Evolutionary conservation across 352 stramenopile species (phyloP).

Genomic region (Stephanocyclus meneghinianus): DNA sequence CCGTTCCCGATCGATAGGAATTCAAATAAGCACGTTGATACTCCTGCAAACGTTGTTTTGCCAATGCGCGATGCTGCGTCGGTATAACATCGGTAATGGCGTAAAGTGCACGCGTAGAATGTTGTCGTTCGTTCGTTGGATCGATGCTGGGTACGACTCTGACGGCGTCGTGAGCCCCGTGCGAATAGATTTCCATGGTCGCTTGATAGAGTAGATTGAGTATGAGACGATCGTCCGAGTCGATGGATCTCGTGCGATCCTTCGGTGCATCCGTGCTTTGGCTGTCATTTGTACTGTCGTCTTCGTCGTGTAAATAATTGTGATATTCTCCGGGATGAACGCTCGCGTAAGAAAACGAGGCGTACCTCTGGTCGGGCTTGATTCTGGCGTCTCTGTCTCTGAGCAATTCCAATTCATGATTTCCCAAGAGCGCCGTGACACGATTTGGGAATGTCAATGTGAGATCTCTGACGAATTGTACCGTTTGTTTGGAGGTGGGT

Average conservation of each 20-base stretch:
- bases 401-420: conserved; percentile 72
- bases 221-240: conserved; percentile 56
- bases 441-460: conserved; percentile 54
- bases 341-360: conserved; percentile 55
- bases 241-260: conserved; percentile 22
- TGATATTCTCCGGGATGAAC: conserved; percentile 67
- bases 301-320: conserved; percentile 47
- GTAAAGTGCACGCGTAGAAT: conserved; percentile 32
- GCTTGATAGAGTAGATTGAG: conserved; percentile 61
- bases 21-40: conserved; percentile 61
- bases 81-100: conserved; percentile 57
- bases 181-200: conserved; percentile 60
- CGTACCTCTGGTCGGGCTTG: conserved; percentile 25
- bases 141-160: conserved; percentile 31
- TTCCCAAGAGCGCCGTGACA: conserved; percentile 62
- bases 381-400: conserved; percentile 51
- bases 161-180: conserved; percentile 42
- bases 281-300: too few relatives aligned
- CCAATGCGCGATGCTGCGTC: conserved; percentile 45
- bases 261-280: too few relatives aligned
- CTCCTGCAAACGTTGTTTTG: conserved; percentile 41
- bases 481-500: conserved; percentile 54
- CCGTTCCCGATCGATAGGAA: conserved; percentile 51
- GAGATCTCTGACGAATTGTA: conserved; percentile 62
- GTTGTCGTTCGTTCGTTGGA: not conserved